These are phyloP conservation scores for Phoma sp. DNA, from an alignment of 2,329 filamentous ascomycete species.

Conservation along the genomic window DNA sequence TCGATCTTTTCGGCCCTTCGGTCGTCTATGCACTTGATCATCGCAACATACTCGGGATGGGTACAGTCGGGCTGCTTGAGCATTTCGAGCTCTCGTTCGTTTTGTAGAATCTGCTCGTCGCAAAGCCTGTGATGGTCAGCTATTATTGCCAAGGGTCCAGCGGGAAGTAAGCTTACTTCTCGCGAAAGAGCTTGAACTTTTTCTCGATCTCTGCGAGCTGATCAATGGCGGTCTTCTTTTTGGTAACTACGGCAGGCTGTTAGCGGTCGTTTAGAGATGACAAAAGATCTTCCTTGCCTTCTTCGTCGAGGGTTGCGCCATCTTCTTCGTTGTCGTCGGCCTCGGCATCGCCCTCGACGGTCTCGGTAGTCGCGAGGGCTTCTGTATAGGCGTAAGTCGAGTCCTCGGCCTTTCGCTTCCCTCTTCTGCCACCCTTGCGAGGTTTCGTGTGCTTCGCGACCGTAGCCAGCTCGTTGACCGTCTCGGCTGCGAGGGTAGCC, in stretches of 20 bases:
- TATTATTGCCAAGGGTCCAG: constrained; percentile 6
- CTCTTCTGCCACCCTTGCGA: constrained; percentile 53
- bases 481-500: constrained; percentile 41
- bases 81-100: constrained; percentile 72
- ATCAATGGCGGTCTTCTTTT: constrained; percentile 80
- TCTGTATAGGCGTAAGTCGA: constrained; percentile 35
- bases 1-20: constrained; percentile 81
- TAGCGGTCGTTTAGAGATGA: not conserved
- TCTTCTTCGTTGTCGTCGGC: constrained; percentile 55
- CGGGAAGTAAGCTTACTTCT: constrained; percentile 62
- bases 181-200: constrained; percentile 85
- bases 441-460: constrained; percentile 46
- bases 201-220: constrained; percentile 82
- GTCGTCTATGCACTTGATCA: constrained; percentile 85
- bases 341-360: constrained; percentile 61
- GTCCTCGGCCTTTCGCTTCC: constrained; percentile 59
- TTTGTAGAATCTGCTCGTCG: constrained; percentile 82
- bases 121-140: constrained; percentile 68
- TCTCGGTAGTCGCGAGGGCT: constrained; percentile 67
- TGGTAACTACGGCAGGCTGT: constrained; percentile 63
- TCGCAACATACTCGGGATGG: constrained; percentile 90
- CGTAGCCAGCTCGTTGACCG: constrained; percentile 43
- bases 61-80: constrained; percentile 65
- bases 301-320: constrained; percentile 45
- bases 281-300: constrained; percentile 32